Evolutionary conservation across 2,329 filamentous ascomycete genomes (phyloP).

Genomic region (Lizonia empirigonia): DNA sequence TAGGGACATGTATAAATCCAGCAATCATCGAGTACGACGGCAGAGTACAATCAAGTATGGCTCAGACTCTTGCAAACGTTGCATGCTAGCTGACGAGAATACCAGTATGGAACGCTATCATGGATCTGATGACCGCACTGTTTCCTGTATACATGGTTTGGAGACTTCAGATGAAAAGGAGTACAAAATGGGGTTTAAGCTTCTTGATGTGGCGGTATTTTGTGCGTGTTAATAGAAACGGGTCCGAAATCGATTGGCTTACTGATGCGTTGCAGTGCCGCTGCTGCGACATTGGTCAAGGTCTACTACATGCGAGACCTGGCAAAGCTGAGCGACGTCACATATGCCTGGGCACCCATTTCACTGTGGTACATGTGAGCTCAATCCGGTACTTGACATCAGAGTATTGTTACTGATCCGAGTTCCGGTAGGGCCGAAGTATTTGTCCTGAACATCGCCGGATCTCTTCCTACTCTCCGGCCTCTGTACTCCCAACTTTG

Average conservation of each 20-base stretch:
- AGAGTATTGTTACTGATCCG: neutral
- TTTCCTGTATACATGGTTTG: slow-evolving; percentile 8
- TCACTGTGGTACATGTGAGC: slow-evolving; percentile 5
- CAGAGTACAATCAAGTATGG: slow-evolving; percentile 1
- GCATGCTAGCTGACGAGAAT: neutral
- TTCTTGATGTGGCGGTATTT: slow-evolving; percentile 4
- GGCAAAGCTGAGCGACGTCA: slow-evolving; percentile 1
- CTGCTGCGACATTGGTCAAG: slow-evolving; percentile 8
- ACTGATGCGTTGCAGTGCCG: neutral
- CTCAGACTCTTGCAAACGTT: too few species aligned
- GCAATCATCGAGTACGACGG: neutral
- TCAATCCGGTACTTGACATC: neutral
- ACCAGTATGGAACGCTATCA: slow-evolving; percentile 5
- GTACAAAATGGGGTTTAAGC: slow-evolving; percentile 6
- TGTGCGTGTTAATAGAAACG: neutral
- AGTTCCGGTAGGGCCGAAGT: neutral
- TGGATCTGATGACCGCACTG: slow-evolving; percentile 1
- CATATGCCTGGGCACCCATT: slow-evolving; percentile 2
- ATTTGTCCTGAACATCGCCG: slow-evolving; percentile 37
- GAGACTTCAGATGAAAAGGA: slow-evolving; percentile 6
- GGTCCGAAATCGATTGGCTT: too few species aligned
- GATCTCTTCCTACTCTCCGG: slow-evolving; percentile 44
- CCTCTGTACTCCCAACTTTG: slow-evolving; percentile 17
- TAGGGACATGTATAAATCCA: slow-evolving; percentile 1
- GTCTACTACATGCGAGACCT: slow-evolving; percentile 6